Conservation (phyloP, 2,329 filamentous ascomycete species). For the Beauveria asiatica region DNA sequence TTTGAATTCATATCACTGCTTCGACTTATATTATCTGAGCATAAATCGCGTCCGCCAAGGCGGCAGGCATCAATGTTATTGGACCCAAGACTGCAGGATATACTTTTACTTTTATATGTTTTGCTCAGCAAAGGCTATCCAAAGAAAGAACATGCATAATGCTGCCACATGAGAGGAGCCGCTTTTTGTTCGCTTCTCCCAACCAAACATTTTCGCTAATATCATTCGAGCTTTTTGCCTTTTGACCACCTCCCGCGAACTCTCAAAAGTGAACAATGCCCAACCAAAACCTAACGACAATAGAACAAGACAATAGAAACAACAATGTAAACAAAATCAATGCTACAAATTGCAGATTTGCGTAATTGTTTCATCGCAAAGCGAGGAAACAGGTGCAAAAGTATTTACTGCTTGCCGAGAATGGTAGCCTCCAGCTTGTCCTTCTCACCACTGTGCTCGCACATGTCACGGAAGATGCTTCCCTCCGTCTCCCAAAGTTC, state of each 20-base stretch:
- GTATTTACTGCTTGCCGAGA: constrained; percentile 17
- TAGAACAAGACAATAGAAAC: neutral
- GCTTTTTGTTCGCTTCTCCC: neutral
- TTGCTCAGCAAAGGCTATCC: neutral
- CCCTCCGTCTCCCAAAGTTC: constrained; percentile 49
- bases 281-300: neutral
- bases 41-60: too few species aligned
- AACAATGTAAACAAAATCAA: neutral
- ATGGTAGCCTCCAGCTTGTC: constrained; percentile 43
- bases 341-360: constrained; percentile 1
- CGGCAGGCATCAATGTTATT: too few species aligned
- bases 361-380: neutral
- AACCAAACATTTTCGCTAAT: neutral
- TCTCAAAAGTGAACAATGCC: neutral
- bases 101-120: neutral
- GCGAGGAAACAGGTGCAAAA: neutral
- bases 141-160: too few species aligned
- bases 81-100: too few species aligned
- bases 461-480: constrained; percentile 55
- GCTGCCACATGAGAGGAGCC: too few species aligned
- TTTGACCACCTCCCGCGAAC: neutral
- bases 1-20: too few species aligned
- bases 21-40: too few species aligned
- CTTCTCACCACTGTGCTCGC: constrained; percentile 51
- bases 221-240: neutral